Evolutionary conservation across 1,284 basidiomycete species (phyloP).

Genomic region (Ustilago lituana): DNA sequence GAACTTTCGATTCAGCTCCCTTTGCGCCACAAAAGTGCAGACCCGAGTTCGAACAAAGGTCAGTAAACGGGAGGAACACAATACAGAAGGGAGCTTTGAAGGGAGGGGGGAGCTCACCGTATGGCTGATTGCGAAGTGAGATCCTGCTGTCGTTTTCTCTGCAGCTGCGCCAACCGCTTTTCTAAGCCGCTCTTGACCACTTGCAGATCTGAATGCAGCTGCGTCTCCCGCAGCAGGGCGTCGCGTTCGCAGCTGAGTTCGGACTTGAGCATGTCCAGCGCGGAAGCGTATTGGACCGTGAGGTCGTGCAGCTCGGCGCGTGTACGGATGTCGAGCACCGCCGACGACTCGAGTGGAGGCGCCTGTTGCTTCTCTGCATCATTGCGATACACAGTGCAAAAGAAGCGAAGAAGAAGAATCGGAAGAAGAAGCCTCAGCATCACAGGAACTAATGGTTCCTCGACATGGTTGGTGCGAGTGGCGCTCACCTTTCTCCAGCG

Average conservation of each 20-base stretch:
- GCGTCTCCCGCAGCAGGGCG: conserved; percentile 24
- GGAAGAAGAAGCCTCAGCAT: too few species aligned
- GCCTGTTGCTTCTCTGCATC: conserved; percentile 16
- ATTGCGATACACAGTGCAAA: neutral
- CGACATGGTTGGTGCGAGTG: neutral
- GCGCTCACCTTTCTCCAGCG: conserved; percentile 34
- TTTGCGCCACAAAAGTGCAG: neutral
- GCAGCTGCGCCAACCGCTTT: conserved; percentile 26
- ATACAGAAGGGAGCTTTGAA: too few species aligned
- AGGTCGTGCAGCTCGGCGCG: conserved; percentile 36
- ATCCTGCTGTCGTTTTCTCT: conserved; percentile 15
- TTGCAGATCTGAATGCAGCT: conserved; percentile 24
- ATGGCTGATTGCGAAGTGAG: conserved; percentile 25
- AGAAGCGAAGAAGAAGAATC: neutral
- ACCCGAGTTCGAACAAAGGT: too few species aligned
- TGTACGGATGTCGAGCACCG: conserved; percentile 31
- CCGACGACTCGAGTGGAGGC: conserved; percentile 22
- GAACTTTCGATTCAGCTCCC: conserved; percentile 25
- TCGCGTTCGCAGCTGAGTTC: conserved; percentile 33
- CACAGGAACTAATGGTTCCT: too few species aligned
- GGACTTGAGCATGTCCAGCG: conserved; percentile 12
- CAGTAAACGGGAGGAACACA: too few species aligned
- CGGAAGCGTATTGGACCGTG: conserved; percentile 24
- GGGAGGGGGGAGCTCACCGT: too few species aligned
- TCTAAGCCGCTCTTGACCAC: conserved; percentile 18